Evolutionary conservation across 2,329 filamentous ascomycete species (phyloP).

Genomic region (Hypomyces perniciosus): DNA sequence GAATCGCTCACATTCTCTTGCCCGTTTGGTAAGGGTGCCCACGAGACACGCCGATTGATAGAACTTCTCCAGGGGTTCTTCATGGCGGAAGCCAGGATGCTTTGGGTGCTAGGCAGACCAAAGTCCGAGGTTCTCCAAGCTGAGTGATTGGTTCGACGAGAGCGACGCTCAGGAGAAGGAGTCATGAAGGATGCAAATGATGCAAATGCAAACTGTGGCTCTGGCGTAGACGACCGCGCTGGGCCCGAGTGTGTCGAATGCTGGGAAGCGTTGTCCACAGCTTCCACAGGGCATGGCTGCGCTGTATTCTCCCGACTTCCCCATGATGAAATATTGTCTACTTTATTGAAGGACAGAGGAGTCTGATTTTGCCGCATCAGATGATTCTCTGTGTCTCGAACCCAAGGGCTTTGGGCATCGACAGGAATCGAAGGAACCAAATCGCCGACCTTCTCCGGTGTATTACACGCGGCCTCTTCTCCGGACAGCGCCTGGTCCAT

Average conservation of each 20-base stretch:
- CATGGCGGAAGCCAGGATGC: constrained; percentile 29
- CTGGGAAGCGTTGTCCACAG: neutral
- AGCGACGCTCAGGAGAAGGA: constrained; percentile 37
- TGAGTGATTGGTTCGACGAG: constrained; percentile 11
- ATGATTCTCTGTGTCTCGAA: neutral
- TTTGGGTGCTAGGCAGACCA: constrained; percentile 26
- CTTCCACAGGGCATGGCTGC: no score
- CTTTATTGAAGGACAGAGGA: neutral
- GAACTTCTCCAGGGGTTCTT: constrained; percentile 28
- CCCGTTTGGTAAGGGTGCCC: constrained; percentile 29
- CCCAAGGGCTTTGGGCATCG: constrained; percentile 20
- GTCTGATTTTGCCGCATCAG: neutral
- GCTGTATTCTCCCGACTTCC: no score
- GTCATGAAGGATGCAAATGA: constrained; percentile 49
- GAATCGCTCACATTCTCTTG: constrained; percentile 4
- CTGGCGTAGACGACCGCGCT: constrained; percentile 33
- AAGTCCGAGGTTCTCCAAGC: constrained; percentile 4
- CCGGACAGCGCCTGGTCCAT: neutral
- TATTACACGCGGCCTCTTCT: neutral
- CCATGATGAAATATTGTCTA: neutral
- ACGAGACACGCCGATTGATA: constrained; percentile 30
- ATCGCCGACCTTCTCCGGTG: neutral
- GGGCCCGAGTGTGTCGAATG: neutral
- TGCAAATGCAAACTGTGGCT: constrained; percentile 44
- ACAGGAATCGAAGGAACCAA: neutral